A percentile compares a stretch with the other conserved stretches of the same genome.
Evolutionary conservation across 108 stramenopile species (phyloP).

Genomic region (Epithemia pelagica): DNA sequence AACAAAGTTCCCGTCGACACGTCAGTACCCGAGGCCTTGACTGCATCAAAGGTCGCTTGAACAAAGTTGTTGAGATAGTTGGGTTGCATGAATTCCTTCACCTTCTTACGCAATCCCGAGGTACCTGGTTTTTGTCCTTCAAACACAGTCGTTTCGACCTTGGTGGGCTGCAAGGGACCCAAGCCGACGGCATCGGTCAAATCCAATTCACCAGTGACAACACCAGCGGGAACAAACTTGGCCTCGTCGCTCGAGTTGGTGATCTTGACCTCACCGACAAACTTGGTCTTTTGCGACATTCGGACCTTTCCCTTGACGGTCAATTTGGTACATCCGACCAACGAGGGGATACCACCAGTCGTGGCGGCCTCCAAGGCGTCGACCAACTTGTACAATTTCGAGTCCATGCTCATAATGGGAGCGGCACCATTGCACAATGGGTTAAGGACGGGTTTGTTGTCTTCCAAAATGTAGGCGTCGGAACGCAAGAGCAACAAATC

Average conservation of each 20-base stretch:
- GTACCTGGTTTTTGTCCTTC: constrained; percentile 99
- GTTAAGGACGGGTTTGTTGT: constrained; percentile 85
- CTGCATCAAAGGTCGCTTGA: constrained; percentile 92
- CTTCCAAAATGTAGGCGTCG: constrained; percentile 90
- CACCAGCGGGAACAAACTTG: constrained; percentile 83
- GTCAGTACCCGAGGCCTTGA: constrained; percentile 81
- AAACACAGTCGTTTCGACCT: constrained; percentile 84
- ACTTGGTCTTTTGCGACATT: constrained; percentile 76
- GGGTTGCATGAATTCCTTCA: constrained; percentile 90
- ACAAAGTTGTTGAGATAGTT: constrained; percentile 99
- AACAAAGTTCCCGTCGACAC: constrained; percentile 86
- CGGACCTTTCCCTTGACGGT: constrained; percentile 87
- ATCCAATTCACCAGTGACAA: constrained; percentile 80
- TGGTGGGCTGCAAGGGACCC: constrained; percentile 72
- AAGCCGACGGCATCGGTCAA: constrained; percentile 81
- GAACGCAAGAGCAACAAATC: constrained; percentile 95
- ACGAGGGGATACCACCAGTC: constrained; percentile 79
- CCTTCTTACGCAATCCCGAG: constrained; percentile 99
- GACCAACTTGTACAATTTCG: constrained; percentile 95
- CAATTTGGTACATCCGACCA: constrained; percentile 85
- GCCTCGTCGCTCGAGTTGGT: constrained; percentile 86
- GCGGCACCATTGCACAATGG: constrained; percentile 78
- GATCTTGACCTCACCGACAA: constrained; percentile 84
- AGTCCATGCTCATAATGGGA: constrained; percentile 85
- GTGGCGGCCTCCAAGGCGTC: constrained; percentile 90